A percentile compares a stretch with the other conserved stretches of the same genome.
These are phyloP conservation scores for Coemansia sp. DNA, from an alignment of 192 early-diverging fungal species.

Conservation along the genomic window DNA sequence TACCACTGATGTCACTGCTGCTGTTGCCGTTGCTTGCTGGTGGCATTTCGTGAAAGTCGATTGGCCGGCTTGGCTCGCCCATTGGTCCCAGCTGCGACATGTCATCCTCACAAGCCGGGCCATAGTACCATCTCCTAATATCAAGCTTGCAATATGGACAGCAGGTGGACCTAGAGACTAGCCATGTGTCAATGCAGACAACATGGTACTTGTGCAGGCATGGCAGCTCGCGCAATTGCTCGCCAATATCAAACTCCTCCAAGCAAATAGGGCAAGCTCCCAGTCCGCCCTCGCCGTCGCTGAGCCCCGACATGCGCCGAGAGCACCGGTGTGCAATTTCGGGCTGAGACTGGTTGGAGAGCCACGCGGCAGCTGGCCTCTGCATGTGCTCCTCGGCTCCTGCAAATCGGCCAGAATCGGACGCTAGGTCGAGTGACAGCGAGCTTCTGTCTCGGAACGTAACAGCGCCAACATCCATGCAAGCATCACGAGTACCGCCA, in stretches of 20 bases:
- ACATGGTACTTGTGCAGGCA: conserved; percentile 66
- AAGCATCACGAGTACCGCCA: not conserved
- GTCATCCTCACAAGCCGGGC: conserved; percentile 22
- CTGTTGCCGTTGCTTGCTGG: not conserved
- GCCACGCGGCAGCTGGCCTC: conserved; percentile 10
- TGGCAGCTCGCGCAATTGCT: conserved; percentile 60
- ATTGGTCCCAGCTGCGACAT: conserved; percentile 1
- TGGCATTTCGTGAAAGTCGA: conserved; percentile 9
- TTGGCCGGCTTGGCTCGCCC: not conserved
- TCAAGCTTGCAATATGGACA: conserved; percentile 54
- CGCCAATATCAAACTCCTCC: conserved; percentile 62
- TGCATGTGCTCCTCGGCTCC: not conserved
- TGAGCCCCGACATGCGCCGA: conserved; percentile 7
- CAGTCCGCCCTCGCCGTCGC: conserved; percentile 16
- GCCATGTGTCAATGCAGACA: conserved; percentile 62
- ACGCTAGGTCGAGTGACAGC: conserved; percentile 20
- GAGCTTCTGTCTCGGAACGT: conserved; percentile 26
- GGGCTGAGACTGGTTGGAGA: conserved; percentile 25
- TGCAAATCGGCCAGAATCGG: not conserved
- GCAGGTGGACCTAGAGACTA: conserved; percentile 51
- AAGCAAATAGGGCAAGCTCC: conserved; percentile 67
- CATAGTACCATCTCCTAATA: conserved; percentile 46
- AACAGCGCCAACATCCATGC: conserved; percentile 7
- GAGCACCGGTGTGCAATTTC: conserved; percentile 22
- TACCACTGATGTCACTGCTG: too few relatives aligned